phyloP scores from a whole-genome alignment of 148 eudicot species.

The Cornus kousa region DNA sequence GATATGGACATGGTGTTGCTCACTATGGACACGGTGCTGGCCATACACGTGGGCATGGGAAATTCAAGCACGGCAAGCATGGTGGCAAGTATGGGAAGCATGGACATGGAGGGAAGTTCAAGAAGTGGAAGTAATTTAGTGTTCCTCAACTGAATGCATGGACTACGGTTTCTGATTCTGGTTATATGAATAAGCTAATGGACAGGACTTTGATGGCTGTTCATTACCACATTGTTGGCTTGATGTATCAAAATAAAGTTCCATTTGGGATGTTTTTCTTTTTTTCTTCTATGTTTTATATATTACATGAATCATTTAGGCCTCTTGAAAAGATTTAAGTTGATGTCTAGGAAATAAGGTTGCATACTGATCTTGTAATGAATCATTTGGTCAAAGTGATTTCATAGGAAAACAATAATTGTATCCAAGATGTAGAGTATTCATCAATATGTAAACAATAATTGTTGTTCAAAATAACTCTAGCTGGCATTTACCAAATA shows the following conservation, averaged over 20 bases:
- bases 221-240: not conserved
- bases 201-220: constrained; percentile 2
- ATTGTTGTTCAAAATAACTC: too few relatives aligned
- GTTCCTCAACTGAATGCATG: not conserved
- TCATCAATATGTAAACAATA: too few relatives aligned
- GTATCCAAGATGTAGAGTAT: too few relatives aligned
- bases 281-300: too few relatives aligned
- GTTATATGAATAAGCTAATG: not conserved
- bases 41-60: constrained; percentile 12
- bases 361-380: too few relatives aligned
- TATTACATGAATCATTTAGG: too few relatives aligned
- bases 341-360: too few relatives aligned
- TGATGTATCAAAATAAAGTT: not conserved
- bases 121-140: constrained; percentile 61
- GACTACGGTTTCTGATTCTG: not conserved
- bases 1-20: too few relatives aligned
- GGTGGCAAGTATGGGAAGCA: constrained; percentile 18
- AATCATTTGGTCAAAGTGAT: too few relatives aligned
- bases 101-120: constrained; percentile 36
- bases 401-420: too few relatives aligned
- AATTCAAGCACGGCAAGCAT: constrained; percentile 22
- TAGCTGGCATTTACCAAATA: too few relatives aligned
- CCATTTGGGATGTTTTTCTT: not conserved
- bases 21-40: not conserved
- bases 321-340: too few relatives aligned